Conservation (phyloP, 169 alveolate species). For the Eimeria acervulina region DNA sequence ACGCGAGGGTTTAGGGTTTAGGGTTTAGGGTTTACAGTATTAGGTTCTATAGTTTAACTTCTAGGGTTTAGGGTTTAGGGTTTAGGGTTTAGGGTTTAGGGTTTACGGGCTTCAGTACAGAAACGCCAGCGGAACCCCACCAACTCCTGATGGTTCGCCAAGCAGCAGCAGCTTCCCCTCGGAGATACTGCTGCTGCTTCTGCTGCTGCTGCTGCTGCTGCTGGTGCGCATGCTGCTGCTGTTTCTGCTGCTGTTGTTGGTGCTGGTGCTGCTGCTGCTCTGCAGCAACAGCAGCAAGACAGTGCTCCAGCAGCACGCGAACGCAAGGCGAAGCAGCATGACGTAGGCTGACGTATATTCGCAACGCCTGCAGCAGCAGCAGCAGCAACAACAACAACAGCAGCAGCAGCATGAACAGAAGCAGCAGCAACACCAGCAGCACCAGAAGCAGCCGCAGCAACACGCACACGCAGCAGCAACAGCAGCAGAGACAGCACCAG, state of each 20-base stretch:
- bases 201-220: slow-evolving; percentile 34
- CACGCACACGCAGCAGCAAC: no score
- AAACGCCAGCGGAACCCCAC: slow-evolving; percentile 18
- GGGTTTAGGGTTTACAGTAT: neutral
- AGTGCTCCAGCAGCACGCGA: slow-evolving; percentile 38
- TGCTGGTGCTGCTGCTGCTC: neutral
- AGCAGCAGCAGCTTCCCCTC: neutral
- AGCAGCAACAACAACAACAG: neutral
- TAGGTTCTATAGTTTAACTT: neutral
- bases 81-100: slow-evolving; percentile 49
- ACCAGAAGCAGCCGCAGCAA: no score
- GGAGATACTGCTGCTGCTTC: neutral
- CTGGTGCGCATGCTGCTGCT: no score
- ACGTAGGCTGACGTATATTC: slow-evolving; percentile 45
- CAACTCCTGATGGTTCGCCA: slow-evolving; percentile 18
- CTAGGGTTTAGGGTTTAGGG: neutral
- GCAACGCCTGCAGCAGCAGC: slow-evolving; percentile 16
- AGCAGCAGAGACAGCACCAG: no score
- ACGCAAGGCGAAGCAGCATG: slow-evolving; percentile 57
- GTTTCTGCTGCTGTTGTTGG: no score
- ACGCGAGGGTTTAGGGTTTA: no score
- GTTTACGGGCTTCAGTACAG: slow-evolving; percentile 16
- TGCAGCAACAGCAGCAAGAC: slow-evolving; percentile 39
- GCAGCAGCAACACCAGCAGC: no score
- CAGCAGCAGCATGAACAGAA: no score